These are phyloP conservation scores for Phaeosphaeria sp. DNA, from an alignment of 2,329 filamentous ascomycete species.

Conservation along the genomic window DNA sequence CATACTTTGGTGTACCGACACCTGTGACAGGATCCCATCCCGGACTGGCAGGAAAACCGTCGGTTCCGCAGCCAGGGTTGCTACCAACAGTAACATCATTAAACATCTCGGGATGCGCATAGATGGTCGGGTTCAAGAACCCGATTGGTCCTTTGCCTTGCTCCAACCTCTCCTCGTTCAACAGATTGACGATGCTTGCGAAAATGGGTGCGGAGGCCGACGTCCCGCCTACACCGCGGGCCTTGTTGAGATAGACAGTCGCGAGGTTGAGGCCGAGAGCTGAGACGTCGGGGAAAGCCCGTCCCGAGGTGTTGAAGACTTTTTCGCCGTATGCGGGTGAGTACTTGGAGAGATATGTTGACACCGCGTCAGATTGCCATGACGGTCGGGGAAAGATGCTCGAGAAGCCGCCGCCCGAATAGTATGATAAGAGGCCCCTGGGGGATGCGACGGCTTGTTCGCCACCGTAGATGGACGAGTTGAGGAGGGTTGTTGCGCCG, in stretches of 20 bases:
- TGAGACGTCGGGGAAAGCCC: constrained; percentile 67
- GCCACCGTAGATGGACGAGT: constrained; percentile 51
- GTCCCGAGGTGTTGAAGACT: constrained; percentile 47
- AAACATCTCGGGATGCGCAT: constrained; percentile 51
- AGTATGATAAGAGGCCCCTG: constrained; percentile 7
- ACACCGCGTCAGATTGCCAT: constrained; percentile 50
- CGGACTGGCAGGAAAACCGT: constrained; percentile 30
- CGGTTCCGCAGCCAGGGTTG: constrained; percentile 41
- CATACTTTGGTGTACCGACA: constrained; percentile 20
- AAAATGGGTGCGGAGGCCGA: constrained; percentile 64
- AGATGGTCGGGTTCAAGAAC: constrained; percentile 66
- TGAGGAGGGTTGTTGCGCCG: constrained; percentile 58
- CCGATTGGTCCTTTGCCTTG: constrained; percentile 58
- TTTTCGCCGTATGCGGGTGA: constrained; percentile 14
- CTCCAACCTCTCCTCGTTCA: constrained; percentile 65
- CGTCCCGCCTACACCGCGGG: constrained; percentile 53
- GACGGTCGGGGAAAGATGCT: constrained; percentile 53
- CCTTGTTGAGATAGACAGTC: constrained; percentile 43
- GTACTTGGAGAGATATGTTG: constrained; percentile 11
- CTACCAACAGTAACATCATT: constrained; percentile 52
- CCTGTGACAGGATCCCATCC: constrained; percentile 41
- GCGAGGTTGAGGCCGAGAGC: constrained; percentile 59
- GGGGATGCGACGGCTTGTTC: constrained; percentile 45
- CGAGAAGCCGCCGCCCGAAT: constrained; percentile 55
- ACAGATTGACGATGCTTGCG: constrained; percentile 62